phyloP scores from a whole-genome alignment of 306 rosid species.

The Dalbergia cultrata region DNA sequence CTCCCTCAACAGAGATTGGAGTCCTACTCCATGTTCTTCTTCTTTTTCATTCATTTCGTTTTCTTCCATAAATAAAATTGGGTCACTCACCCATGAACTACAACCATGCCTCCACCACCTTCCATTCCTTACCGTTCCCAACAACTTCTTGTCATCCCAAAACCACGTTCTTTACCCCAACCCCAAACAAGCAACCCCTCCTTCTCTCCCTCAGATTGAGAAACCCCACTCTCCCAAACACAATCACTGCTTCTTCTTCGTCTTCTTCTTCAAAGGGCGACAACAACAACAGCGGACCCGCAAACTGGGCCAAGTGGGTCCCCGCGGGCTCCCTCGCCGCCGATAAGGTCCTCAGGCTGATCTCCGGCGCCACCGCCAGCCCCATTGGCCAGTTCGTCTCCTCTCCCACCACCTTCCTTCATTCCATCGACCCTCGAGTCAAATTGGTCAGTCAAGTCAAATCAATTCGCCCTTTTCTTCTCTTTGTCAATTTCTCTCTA shows the following conservation, averaged over 20 bases:
- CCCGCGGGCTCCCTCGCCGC: conserved; percentile 78
- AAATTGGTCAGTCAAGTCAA: conserved; percentile 68
- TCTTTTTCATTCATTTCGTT: too few relatives aligned
- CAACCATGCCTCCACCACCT: conserved; percentile 49
- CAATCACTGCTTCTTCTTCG: conserved; percentile 62
- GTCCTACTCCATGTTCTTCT: background rate
- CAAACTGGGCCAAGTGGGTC: conserved; percentile 73
- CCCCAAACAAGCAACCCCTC: conserved; percentile 35
- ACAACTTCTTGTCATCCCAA: conserved; percentile 51
- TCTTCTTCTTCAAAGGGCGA: conserved; percentile 34
- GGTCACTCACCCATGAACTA: conserved; percentile 62
- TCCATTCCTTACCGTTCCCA: conserved; percentile 49
- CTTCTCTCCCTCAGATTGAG: conserved; percentile 13
- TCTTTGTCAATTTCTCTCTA: background rate
- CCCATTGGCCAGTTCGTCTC: conserved; percentile 92
- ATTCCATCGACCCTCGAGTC: conserved; percentile 83
- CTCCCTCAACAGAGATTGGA: too few relatives aligned
- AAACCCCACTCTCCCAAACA: conserved; percentile 47
- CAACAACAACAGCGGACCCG: conserved; percentile 44
- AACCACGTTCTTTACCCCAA: conserved; percentile 10
- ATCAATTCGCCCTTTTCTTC: conserved; percentile 18
- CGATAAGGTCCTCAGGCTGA: conserved; percentile 77
- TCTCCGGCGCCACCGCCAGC: conserved; percentile 90
- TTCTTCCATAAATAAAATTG: background rate
- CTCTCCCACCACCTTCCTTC: conserved; percentile 87